Conservation (phyloP, 176 grass and related monocot genomes). For the Rhynchospora pubera region DNA sequence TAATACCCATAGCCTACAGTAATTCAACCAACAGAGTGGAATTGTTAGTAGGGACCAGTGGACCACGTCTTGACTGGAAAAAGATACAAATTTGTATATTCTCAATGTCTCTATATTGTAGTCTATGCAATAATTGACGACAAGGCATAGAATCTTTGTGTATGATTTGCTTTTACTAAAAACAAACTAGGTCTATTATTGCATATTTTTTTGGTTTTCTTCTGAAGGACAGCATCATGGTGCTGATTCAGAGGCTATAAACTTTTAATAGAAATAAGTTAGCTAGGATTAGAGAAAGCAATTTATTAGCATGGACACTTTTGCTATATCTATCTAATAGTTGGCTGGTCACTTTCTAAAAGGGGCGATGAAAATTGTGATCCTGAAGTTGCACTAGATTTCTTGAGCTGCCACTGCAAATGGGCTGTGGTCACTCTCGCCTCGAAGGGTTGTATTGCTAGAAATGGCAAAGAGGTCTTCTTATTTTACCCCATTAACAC, state of each 20-base stretch:
- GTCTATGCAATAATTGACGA: conserved; percentile 12
- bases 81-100: not conserved
- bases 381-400: conserved; percentile 58
- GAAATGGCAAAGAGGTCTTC: conserved; percentile 69
- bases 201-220: conserved; percentile 3
- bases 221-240: conserved; percentile 4
- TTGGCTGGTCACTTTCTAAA: conserved; percentile 12
- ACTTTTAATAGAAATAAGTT: conserved; percentile 13
- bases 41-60: not conserved
- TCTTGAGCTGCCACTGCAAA: conserved; percentile 73
- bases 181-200: conserved; percentile 1
- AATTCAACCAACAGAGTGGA: not conserved
- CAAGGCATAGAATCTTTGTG: conserved; percentile 22
- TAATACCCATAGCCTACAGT: not conserved
- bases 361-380: conserved; percentile 49
- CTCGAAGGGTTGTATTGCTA: conserved; percentile 75
- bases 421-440: conserved; percentile 88
- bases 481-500: not conserved
- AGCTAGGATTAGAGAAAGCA: not conserved
- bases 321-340: conserved; percentile 1
- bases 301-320: not conserved
- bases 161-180: conserved; percentile 16
- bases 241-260: not conserved
- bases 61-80: conserved; percentile 10
- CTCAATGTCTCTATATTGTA: not conserved